These are phyloP conservation scores for Tricholoma bakamatsutake DNA, from an alignment of 768 basidiomycete species.

Conservation along the genomic window DNA sequence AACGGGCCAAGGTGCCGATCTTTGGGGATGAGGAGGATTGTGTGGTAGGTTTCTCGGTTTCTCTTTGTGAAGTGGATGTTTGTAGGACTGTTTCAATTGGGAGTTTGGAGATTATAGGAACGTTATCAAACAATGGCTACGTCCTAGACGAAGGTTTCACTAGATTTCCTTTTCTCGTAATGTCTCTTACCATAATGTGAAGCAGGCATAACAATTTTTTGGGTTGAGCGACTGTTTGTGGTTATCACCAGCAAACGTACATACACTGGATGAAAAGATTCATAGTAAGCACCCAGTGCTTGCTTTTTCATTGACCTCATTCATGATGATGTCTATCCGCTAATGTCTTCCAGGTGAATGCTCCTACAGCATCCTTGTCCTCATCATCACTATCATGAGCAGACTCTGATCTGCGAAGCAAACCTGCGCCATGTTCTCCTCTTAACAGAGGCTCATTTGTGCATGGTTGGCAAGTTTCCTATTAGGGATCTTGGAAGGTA, in stretches of 20 bases:
- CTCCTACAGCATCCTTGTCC: conserved; percentile 4
- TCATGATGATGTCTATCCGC: not conserved
- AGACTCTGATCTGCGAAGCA: conserved; percentile 6
- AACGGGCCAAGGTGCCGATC: conserved; percentile 37
- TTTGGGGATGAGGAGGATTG: conserved; percentile 57
- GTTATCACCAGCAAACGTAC: not conserved
- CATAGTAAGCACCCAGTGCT: not conserved
- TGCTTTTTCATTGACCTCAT: not conserved
- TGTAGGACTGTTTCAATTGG: conserved; percentile 71
- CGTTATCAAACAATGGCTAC: conserved; percentile 1
- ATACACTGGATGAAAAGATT: not conserved
- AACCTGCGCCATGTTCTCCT: conserved; percentile 3
- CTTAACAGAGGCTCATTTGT: not conserved
- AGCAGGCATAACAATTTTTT: not conserved
- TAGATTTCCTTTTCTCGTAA: not conserved
- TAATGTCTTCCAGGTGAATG: not conserved
- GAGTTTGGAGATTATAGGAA: conserved; percentile 46
- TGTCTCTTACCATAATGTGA: not conserved
- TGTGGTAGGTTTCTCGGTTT: conserved; percentile 37
- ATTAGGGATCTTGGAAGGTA: conserved; percentile 17
- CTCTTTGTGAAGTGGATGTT: not conserved
- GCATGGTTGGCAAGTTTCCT: conserved; percentile 13
- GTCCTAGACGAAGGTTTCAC: not conserved
- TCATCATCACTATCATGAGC: conserved; percentile 14
- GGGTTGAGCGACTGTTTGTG: not conserved